Base-by-base conservation (phyloP, 495 filamentous ascomycete species). In the Daldinia loculata region DNA sequence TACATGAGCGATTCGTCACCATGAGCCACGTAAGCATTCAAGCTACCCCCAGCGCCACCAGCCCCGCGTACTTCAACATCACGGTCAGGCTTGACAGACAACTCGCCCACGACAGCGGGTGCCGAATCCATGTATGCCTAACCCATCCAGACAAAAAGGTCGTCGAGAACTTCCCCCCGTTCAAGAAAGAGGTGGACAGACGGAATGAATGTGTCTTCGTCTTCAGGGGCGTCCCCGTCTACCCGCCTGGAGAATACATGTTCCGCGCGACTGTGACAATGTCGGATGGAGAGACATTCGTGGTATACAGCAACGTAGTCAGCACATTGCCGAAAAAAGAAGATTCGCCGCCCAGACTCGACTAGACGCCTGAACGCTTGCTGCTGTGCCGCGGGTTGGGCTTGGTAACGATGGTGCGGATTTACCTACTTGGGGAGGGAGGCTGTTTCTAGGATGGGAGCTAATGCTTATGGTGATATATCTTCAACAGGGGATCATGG, bases 211-310 rank as follows among this genome's bases (percentile, higher is more conserved):
- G 43, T n/a, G 38, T 17, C 19, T 56, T 62, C 57, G 14, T 17
- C 19, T 56, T 62, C 57, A 14, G 6, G 3, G 29, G 22, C 12
- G 26, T 67, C 34, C 0, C 2, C 1, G 14, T 67, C 22, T 8
- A 17, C 36, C 9, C 0, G 12, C 11, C 38, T 29, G 2, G 66
- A 41, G 17, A 57, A 17, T 68, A 63, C 58, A 38, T n/a, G 22
- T 48, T 68, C 58, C 30, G 51, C 59, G 52, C 12, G 6, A 17
- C 41, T 1, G 52, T 57, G 17, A 50, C 53, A 15, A 50, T 17
- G 17, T 7, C 52, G 17, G 15, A 17, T 2, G 19, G 29, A 4
- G 36, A 19, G 6, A 17, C 41, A 3, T 12, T 66, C 3, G 3
- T 66, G 9, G 41, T 22, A 6, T 59, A 66, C 4, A 66, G 34